Conservation (phyloP, 139 green algal species). For the Coccomyxa sp. region DNA sequence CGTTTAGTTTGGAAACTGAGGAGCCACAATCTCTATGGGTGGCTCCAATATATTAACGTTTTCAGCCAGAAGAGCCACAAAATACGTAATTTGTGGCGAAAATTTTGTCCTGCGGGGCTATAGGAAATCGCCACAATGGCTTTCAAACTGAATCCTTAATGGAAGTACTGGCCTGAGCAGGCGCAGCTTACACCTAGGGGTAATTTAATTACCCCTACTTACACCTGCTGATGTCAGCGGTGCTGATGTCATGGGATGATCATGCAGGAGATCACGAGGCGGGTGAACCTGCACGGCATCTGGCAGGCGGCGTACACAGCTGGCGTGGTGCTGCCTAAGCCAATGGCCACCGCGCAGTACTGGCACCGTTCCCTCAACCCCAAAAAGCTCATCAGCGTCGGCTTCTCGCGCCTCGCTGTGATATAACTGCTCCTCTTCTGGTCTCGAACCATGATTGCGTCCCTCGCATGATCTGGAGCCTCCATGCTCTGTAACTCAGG, state of each 20-base stretch:
- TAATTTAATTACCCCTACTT: too few species aligned
- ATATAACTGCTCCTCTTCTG: background rate
- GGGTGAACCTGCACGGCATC: slow-evolving; percentile 83
- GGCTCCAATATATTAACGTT: too few species aligned
- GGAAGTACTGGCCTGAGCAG: too few species aligned
- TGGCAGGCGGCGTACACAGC: slow-evolving; percentile 98
- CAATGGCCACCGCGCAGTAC: slow-evolving; percentile 86
- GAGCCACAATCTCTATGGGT: too few species aligned
- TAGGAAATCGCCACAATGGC: too few species aligned
- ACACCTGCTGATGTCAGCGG: background rate
- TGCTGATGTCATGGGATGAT: too few species aligned
- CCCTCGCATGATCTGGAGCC: slow-evolving; percentile 1
- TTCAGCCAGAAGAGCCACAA: too few species aligned
- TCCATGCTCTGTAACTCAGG: background rate
- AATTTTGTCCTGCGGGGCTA: too few species aligned
- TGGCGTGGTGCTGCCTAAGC: slow-evolving; percentile 91
- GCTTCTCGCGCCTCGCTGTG: slow-evolving; percentile 78
- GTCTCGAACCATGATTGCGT: background rate
- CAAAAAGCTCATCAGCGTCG: slow-evolving; percentile 94
- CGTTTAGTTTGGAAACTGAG: too few species aligned
- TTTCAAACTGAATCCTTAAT: too few species aligned
- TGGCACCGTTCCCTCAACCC: slow-evolving; percentile 94
- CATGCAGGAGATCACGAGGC: slow-evolving; percentile 79
- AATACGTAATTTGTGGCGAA: too few species aligned
- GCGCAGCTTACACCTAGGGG: background rate